These are phyloP conservation scores for Suhomyces sp. DNA, from an alignment of 805 yeast species.

Conservation along the genomic window DNA sequence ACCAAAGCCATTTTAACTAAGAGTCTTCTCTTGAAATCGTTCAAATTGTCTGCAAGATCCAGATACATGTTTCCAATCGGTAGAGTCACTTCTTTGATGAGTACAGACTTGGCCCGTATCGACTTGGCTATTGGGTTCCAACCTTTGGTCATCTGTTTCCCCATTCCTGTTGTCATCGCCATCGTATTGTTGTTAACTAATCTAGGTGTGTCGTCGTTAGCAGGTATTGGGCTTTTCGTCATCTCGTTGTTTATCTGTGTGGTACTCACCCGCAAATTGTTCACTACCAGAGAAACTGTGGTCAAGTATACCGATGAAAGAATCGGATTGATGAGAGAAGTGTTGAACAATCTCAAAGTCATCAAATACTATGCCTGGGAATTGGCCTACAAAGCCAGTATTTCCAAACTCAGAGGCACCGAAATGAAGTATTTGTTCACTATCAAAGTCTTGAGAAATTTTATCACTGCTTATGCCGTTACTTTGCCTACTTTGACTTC, in stretches of 20 bases:
- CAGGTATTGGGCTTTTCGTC: slow-evolving; percentile 41
- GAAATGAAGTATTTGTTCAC: slow-evolving; percentile 42
- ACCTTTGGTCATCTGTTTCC: slow-evolving; percentile 41
- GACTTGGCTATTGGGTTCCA: slow-evolving; percentile 44
- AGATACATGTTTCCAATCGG: slow-evolving; percentile 37
- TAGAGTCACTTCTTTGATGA: slow-evolving; percentile 39
- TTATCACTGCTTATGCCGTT: slow-evolving; percentile 43
- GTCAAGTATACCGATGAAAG: slow-evolving; percentile 41
- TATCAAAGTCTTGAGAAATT: slow-evolving; percentile 41
- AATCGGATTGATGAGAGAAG: slow-evolving; percentile 42
- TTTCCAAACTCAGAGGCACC: slow-evolving; percentile 32
- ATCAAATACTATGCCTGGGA: slow-evolving; percentile 50
- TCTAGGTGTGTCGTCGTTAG: slow-evolving; percentile 39
- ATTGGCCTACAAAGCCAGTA: slow-evolving; percentile 35
- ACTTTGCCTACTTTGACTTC: slow-evolving; percentile 43
- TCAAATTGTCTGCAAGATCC: slow-evolving; percentile 32
- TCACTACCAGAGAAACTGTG: slow-evolving; percentile 32
- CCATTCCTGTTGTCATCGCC: slow-evolving; percentile 41
- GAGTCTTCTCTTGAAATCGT: slow-evolving; percentile 36
- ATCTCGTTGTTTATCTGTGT: slow-evolving; percentile 34
- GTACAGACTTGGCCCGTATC: slow-evolving; percentile 42
- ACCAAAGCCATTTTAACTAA: slow-evolving; percentile 40
- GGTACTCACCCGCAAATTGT: slow-evolving; percentile 33
- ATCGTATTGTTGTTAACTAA: slow-evolving; percentile 32
- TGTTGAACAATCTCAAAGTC: slow-evolving; percentile 38